Evolutionary conservation across 1,284 basidiomycete species (phyloP).

Genomic region (Coniferiporia weirii): DNA sequence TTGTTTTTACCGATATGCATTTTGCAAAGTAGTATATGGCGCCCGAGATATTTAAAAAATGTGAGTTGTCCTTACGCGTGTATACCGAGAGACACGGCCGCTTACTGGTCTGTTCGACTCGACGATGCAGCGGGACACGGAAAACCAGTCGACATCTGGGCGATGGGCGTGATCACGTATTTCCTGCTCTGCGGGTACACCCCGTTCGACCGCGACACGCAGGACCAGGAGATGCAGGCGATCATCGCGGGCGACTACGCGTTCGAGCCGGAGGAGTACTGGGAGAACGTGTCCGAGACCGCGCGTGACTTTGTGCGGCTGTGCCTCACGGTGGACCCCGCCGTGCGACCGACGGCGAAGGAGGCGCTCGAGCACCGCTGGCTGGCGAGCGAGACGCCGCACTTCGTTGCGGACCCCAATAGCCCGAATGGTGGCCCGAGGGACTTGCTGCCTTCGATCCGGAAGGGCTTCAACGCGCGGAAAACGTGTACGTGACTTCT

Average conservation of each 20-base stretch:
- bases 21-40: conserved; percentile 79
- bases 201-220: conserved; percentile 87
- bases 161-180: conserved; percentile 94
- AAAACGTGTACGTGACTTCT: conserved; percentile 64
- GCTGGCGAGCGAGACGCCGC: conserved; percentile 63
- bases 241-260: conserved; percentile 90
- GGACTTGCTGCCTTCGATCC: conserved; percentile 84
- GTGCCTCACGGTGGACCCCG: conserved; percentile 83
- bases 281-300: conserved; percentile 76
- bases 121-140: conserved; percentile 74
- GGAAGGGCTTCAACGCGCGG: conserved; percentile 84
- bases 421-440: conserved; percentile 58
- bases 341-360: conserved; percentile 68
- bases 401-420: conserved; percentile 65
- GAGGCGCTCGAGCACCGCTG: conserved; percentile 74
- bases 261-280: conserved; percentile 86
- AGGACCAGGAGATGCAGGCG: conserved; percentile 87
- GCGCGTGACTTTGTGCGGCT: conserved; percentile 77
- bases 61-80: conserved; percentile 38
- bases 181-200: conserved; percentile 95
- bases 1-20: conserved; percentile 10
- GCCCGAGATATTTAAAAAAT: conserved; percentile 96
- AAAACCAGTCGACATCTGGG: conserved; percentile 96
- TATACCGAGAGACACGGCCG: neutral
- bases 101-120: conserved; percentile 1